phyloP scores from a whole-genome alignment of 257 asterid species.

The Penstemon davidsonii region DNA sequence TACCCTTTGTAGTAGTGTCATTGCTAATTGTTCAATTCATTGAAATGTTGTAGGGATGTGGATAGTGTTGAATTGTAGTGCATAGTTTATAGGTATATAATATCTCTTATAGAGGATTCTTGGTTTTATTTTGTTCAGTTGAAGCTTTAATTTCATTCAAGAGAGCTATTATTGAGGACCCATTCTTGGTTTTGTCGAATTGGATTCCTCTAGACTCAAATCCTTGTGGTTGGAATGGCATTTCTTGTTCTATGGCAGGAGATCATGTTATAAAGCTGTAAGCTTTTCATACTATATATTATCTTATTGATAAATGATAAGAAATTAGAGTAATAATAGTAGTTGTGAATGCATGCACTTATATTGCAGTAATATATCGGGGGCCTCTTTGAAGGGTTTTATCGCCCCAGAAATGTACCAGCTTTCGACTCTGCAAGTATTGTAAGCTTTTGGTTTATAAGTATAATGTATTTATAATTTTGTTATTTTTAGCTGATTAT shows the following conservation, averaged over 20 bases:
- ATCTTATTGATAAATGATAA: constrained; percentile 11
- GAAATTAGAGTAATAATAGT: not conserved
- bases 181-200: constrained; percentile 65
- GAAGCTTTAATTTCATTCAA: constrained; percentile 73
- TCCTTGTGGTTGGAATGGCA: constrained; percentile 84
- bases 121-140: constrained; percentile 48
- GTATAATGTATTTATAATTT: not conserved
- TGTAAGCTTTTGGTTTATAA: constrained; percentile 48
- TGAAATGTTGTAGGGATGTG: constrained; percentile 28
- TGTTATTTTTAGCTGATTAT: constrained; percentile 21
- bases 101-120: constrained; percentile 23
- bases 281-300: constrained; percentile 30
- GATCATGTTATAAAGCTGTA: constrained; percentile 86
- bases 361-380: constrained; percentile 75
- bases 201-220: constrained; percentile 79
- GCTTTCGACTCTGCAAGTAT: constrained; percentile 64
- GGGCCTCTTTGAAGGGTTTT: constrained; percentile 80
- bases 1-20: not conserved
- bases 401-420: constrained; percentile 69
- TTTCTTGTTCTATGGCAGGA: constrained; percentile 63
- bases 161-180: constrained; percentile 91
- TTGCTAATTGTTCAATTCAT: constrained; percentile 8
- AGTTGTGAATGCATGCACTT: constrained; percentile 17
- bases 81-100: not conserved
- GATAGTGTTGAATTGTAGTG: not conserved